A percentile compares a stretch with the other conserved stretches of the same genome.
Evolutionary conservation across 2,329 filamentous ascomycete genomes (phyloP).

Genomic region (Aspergillus thermomutatus): DNA sequence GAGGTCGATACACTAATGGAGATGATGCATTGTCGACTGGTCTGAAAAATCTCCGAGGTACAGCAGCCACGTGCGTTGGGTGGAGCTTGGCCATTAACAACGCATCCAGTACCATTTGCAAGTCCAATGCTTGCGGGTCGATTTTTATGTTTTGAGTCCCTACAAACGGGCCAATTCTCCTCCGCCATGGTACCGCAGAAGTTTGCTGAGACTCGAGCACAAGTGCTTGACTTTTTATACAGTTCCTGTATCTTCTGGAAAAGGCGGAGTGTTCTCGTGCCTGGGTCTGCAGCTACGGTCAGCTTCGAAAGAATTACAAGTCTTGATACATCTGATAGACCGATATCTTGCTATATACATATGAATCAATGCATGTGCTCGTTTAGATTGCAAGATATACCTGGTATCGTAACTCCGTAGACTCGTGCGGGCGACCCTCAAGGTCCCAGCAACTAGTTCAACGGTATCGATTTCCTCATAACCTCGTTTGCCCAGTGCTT

Average conservation of each 20-base stretch:
- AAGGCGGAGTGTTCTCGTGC: not conserved
- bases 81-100: not conserved
- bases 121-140: not conserved
- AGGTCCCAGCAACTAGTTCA: conserved; percentile 4
- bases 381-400: not conserved
- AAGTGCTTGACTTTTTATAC: not conserved
- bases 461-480: conserved; percentile 37
- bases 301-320: not conserved
- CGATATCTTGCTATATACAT: not conserved
- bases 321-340: not conserved
- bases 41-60: not conserved
- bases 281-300: not conserved
- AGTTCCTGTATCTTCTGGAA: not conserved
- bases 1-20: not conserved
- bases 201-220: not conserved
- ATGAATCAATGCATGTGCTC: not conserved
- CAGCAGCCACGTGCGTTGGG: not conserved
- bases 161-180: not conserved
- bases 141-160: not conserved
- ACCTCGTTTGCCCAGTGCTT: conserved; percentile 35
- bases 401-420: not conserved
- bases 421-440: not conserved
- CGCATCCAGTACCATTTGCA: not conserved
- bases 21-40: not conserved
- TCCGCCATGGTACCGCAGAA: not conserved